A percentile compares a stretch with the other conserved stretches of the same genome.
Evolutionary conservation across 805 yeast species (phyloP).

Genomic region (Starmerella scarabaei): DNA sequence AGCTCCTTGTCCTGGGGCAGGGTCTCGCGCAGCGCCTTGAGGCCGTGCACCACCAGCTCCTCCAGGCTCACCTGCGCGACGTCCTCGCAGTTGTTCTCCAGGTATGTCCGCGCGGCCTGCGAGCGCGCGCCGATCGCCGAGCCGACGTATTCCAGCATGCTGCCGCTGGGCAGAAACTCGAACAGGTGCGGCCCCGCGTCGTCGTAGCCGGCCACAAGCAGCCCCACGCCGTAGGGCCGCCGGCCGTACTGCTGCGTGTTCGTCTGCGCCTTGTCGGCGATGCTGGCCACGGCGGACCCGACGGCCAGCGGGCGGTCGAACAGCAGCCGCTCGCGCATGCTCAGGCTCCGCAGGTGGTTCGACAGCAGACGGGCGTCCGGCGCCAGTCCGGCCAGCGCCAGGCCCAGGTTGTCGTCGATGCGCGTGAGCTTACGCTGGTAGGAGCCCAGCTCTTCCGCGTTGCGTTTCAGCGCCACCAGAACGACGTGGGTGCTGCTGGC

Average conservation of each 20-base stretch:
- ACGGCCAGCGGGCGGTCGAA: conserved; percentile 77
- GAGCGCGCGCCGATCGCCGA: conserved; percentile 98
- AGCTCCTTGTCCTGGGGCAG: conserved; percentile 88
- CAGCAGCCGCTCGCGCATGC: conserved; percentile 73
- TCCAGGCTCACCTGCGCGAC: conserved; percentile 52
- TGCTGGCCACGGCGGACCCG: conserved; percentile 65
- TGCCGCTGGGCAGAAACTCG: conserved; percentile 94
- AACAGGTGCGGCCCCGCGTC: conserved; percentile 86
- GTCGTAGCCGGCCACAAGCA: conserved; percentile 79
- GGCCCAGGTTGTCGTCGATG: conserved; percentile 86
- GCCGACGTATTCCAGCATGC: conserved; percentile 79
- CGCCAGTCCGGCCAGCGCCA: conserved; percentile 93
- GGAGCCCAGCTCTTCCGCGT: conserved; percentile 94
- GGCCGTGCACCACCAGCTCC: conserved; percentile 70
- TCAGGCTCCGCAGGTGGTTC: conserved; percentile 78
- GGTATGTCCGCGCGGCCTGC: conserved; percentile 92
- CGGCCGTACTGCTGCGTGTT: conserved; percentile 94
- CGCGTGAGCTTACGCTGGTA: conserved; percentile 88
- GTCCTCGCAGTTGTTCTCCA: conserved; percentile 70
- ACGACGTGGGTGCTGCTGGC: conserved; percentile 80
- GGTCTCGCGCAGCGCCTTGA: conserved; percentile 86
- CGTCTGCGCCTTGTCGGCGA: conserved; percentile 94
- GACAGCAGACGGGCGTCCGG: conserved; percentile 95
- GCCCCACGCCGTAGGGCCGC: conserved; percentile 96
- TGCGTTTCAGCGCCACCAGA: conserved; percentile 84